Conservation (phyloP, 176 grass and related monocot species). For the Oropetium thomaeum region DNA sequence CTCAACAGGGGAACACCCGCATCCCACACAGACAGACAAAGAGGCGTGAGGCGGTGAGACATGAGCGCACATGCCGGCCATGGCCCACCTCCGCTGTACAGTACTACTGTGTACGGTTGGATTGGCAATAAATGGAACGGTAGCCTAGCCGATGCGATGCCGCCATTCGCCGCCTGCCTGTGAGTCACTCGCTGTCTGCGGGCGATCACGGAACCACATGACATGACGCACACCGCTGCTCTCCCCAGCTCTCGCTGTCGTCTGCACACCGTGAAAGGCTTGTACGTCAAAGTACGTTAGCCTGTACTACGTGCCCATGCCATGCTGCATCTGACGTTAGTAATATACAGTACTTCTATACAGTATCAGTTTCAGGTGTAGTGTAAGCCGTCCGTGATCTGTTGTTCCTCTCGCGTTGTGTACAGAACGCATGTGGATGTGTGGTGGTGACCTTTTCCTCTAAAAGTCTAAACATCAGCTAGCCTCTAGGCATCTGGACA, state of each 20-base stretch:
- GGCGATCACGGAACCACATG: conserved; percentile 11
- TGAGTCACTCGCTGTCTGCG: background rate
- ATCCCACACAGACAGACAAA: no score
- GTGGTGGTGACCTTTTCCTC: background rate
- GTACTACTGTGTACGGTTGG: background rate
- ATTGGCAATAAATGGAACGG: background rate
- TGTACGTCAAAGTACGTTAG: background rate
- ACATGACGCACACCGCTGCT: conserved; percentile 1
- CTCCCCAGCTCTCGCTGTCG: background rate
- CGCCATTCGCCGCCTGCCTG: background rate
- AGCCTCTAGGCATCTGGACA: background rate
- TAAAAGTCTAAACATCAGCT: background rate
- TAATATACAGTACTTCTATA: background rate
- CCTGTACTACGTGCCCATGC: background rate
- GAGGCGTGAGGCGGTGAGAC: no score
- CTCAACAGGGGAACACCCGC: no score
- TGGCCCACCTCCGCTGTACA: background rate
- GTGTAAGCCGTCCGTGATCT: background rate
- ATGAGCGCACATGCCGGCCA: background rate
- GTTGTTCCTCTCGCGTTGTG: no score
- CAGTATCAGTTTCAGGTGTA: background rate
- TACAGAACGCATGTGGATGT: no score
- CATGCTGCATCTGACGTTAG: background rate
- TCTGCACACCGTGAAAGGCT: background rate
- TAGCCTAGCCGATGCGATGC: no score